Evolutionary conservation across 2,329 filamentous ascomycete species (phyloP), one percentile per base, ranked within the genome.

Genomic region (Pseudocercospora pini-densiflorae): DNA sequence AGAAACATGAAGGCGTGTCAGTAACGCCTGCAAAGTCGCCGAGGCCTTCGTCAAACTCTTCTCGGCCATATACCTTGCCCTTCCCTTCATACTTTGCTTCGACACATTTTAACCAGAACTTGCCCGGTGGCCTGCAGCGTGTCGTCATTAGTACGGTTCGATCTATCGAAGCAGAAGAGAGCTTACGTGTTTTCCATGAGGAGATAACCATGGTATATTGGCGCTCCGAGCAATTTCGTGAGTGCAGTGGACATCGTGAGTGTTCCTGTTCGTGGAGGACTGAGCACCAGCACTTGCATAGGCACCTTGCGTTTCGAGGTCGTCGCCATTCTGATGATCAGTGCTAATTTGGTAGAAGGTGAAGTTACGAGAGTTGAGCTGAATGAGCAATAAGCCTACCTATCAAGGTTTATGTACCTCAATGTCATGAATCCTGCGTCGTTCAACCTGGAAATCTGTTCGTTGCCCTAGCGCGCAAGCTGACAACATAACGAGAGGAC

Each of bases 71-170:
- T 2, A 31, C 19, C 19, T 36, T 21, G 31, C 54, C 54, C 16
- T 57, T 57, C 10, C 54, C 54, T 36, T 57, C 54, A 29, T 57
- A 57, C 16, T 57, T 57, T 29, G 27, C 54, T 57, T 57, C 54
- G 23, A 57, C 16, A 6, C 27, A 31, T 27, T 57, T 36, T 9
- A 31, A 7, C 54, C 54, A 57, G 16, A 57, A 31, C 14, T 57
- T 57, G 54, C 19, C 24, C 1, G 27, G 14, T 19, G 54, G 53
- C n/a, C 31, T 57, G 53, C n/a, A 31, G 14, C 3, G 14, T 6
- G 14, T 29, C 6, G 24, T 51, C 9, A 51, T 12, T 23, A 19
- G n/a, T 24, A 57, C 27, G 12, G 8, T 12, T 4, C n/a, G 10
- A 19, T 5, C 14, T 31, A 21, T 24, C 5, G n/a, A 33, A 57